Conservation (phyloP, 2,329 filamentous ascomycete genomes). For the Apiospora kogelbergensis region DNA sequence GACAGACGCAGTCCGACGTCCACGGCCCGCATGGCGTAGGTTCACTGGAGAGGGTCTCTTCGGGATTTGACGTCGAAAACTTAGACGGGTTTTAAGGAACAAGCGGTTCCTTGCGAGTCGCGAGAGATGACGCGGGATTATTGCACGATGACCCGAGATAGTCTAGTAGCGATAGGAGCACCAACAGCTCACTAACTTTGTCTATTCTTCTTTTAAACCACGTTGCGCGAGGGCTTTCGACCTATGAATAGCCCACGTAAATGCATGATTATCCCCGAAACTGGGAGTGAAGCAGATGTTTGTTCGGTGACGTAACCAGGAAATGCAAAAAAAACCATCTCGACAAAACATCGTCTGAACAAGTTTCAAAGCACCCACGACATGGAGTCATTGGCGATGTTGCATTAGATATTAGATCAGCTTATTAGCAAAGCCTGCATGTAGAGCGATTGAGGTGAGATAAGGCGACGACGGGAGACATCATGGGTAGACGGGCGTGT, state of each 20-base stretch:
- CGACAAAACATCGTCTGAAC: background rate
- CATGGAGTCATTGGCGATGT: background rate
- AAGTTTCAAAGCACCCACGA: background rate
- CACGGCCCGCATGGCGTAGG: background rate
- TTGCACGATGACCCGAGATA: background rate
- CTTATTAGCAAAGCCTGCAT: constrained; percentile 3
- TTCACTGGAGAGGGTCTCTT: background rate
- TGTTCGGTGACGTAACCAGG: background rate
- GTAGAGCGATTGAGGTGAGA: background rate
- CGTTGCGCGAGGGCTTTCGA: background rate
- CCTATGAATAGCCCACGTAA: background rate
- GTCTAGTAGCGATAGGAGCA: background rate
- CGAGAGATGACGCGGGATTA: background rate
- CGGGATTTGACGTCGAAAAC: background rate
- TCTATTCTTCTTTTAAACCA: background rate
- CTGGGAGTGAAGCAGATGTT: background rate
- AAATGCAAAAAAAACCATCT: background rate
- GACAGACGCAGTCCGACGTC: background rate
- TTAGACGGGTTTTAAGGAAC: background rate
- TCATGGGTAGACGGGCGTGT: background rate
- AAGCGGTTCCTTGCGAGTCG: background rate
- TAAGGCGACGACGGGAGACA: background rate
- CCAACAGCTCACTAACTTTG: background rate
- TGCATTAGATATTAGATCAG: background rate
- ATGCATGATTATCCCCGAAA: background rate